Conservation (phyloP, 2,329 filamentous ascomycete genomes). For the Penicillium sp. region DNA sequence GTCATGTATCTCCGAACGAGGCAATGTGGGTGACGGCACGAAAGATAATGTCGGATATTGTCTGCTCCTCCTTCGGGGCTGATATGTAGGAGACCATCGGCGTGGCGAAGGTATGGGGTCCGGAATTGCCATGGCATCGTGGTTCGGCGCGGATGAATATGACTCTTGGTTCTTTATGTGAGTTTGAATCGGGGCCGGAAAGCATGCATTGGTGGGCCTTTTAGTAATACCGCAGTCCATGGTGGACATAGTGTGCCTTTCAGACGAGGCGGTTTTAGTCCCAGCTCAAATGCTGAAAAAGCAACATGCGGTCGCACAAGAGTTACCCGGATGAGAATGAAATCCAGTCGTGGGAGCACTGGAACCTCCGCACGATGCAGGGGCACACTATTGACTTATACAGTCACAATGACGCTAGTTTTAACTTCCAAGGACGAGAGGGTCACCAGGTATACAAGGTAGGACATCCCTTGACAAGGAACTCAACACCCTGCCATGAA, state of each 20-base stretch:
- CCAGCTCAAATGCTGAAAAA: conserved; percentile 15
- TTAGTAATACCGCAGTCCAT: conserved; percentile 29
- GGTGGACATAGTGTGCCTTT: conserved; percentile 30
- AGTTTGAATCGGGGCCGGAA: conserved; percentile 21
- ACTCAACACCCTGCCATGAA: conserved; percentile 17
- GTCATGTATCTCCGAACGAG: conserved; percentile 31
- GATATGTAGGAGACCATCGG: conserved; percentile 28
- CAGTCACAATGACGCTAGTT: conserved; percentile 21
- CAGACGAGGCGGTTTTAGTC: conserved; percentile 13
- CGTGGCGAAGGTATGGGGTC: conserved; percentile 25
- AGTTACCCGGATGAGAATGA: conserved; percentile 20
- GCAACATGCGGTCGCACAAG: conserved; percentile 23
- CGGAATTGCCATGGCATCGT: conserved; percentile 15
- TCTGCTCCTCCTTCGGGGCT: conserved; percentile 33
- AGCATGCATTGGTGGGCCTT: conserved; percentile 23
- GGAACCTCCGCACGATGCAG: conserved; percentile 15
- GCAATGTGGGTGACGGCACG: conserved; percentile 29
- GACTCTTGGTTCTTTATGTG: conserved; percentile 24
- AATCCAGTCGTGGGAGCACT: conserved; percentile 18
- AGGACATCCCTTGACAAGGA: conserved; percentile 34
- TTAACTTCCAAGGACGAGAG: conserved; percentile 16
- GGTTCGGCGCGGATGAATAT: conserved; percentile 18
- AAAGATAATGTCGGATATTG: conserved; percentile 38
- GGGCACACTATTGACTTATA: conserved; percentile 34
- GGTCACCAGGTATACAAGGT: conserved; percentile 17